phyloP scores from a whole-genome alignment of 495 filamentous ascomycete species.

The Letharia columbiana region DNA sequence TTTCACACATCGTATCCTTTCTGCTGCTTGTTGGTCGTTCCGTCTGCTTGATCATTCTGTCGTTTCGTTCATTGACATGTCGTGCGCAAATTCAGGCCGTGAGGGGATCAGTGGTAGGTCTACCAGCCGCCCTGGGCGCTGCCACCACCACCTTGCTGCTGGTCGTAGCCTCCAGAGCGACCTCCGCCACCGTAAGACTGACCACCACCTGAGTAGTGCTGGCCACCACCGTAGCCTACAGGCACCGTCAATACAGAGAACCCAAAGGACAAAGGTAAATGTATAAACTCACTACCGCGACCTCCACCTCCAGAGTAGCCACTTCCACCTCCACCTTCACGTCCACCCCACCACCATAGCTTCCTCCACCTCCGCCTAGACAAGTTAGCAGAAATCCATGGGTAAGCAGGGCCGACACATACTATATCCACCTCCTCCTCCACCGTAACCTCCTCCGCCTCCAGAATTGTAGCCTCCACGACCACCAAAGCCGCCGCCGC shows the following conservation, averaged over 20 bases:
- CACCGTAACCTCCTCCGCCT: conserved; percentile 27
- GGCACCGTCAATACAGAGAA: conserved; percentile 5
- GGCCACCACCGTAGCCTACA: conserved; percentile 24
- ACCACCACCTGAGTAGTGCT: conserved; percentile 24
- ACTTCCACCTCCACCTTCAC: conserved; percentile 23
- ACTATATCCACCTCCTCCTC: conserved; percentile 32
- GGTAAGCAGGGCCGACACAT: conserved; percentile 5
- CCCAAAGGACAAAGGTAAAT: not conserved
- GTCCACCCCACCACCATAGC: conserved; percentile 26
- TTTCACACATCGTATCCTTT: conserved; percentile 22
- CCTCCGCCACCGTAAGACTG: conserved; percentile 24
- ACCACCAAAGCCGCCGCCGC: conserved; percentile 37
- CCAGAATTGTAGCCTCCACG: conserved; percentile 27
- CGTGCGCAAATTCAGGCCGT: conserved; percentile 20
- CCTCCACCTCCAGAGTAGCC: conserved; percentile 23
- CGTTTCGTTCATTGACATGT: conserved; percentile 21
- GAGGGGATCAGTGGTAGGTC: conserved; percentile 9
- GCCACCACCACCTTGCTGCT: conserved; percentile 23
- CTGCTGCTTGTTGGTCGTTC: conserved; percentile 18
- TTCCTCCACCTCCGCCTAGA: conserved; percentile 23
- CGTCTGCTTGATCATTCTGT: conserved; percentile 17
- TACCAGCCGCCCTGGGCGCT: conserved; percentile 22
- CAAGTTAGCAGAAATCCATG: conserved; percentile 3
- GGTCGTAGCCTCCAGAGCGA: conserved; percentile 22
- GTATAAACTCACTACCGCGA: conserved; percentile 30